Base-by-base conservation (phyloP, 768 basidiomycete genomes). In the Peribolospora kevripleyi region DNA sequence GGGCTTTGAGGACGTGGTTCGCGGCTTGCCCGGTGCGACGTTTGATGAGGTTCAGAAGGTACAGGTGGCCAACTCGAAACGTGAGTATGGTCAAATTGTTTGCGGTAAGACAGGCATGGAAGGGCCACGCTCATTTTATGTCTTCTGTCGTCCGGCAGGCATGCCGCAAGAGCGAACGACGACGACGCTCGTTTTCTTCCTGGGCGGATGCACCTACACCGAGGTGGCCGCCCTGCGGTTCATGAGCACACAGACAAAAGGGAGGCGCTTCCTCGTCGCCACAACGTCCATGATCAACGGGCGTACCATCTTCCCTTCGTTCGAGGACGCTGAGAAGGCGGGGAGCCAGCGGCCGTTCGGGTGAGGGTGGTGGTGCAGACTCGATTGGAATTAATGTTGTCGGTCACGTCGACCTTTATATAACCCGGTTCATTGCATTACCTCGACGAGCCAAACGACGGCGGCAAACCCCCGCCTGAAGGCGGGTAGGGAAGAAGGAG, bases 131-230 rank as follows among this genome's bases (percentile, higher is more conserved):
- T 11, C 3, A 25, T 8, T 11, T 0, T 45, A 57, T 37, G 25
- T 48, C 42, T 10, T 48, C 39, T 10, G 43, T 51, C 5, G 3
- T 36, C 25, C 25, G 25, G 25, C 25, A 25, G 25, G 25, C 25
- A 25, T 25, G 25, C 25, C 25, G 25, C 25, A 25, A 25, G 25
- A 25, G 25, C 25, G 25, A 25, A 25, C 25, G 25, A 25, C 25
- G 25, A 25, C 25, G 25, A 91, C 87, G 3, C 76, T 91, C 13
- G 83, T 98, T 7, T 93, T 95, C 70, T 95, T 97, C 76, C 69
- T 97, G 41, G 93, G 93, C 38, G 93, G 91, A 4, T 88, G 88
- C 66, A 98, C 93, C 9, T 93, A 84, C 62, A 91, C 91, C 7
- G 93, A 97, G 70, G 87, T 97, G 57, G 81, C 93, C 43, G 91